These are phyloP conservation scores for Thinopyrum obtusiflorum DNA, from an alignment of 202 grass and related monocot genomes.

Conservation along the genomic window DNA sequence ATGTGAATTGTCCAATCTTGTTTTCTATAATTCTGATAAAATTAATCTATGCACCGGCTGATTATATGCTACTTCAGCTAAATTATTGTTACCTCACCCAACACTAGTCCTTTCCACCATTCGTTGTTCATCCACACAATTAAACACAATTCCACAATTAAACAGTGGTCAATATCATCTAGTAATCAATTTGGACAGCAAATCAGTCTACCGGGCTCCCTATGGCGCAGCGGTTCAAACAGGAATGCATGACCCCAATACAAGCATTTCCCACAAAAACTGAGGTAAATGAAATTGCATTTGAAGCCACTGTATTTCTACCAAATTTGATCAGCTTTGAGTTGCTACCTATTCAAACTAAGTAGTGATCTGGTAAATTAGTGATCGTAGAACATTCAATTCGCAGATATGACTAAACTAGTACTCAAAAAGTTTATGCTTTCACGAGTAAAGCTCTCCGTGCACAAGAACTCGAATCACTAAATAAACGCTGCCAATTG, in stretches of 20 bases:
- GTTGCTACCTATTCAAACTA: neutral
- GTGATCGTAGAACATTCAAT: neutral
- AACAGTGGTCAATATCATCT: neutral
- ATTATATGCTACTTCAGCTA: neutral
- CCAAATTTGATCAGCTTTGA: neutral
- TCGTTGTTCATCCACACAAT: neutral
- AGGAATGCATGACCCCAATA: neutral
- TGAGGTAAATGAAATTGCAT: neutral
- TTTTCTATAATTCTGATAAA: neutral
- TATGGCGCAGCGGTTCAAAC: neutral
- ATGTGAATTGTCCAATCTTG: neutral
- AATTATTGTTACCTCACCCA: neutral
- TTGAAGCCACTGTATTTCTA: neutral
- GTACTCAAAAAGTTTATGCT: neutral
- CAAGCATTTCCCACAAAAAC: neutral
- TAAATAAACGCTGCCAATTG: neutral
- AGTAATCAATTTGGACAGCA: neutral
- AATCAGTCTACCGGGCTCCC: neutral
- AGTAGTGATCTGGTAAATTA: neutral
- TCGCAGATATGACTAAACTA: neutral
- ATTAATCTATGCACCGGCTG: neutral
- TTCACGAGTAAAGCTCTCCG: neutral
- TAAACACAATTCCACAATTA: neutral
- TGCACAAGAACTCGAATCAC: neutral
- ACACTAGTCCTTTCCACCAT: neutral